Evolutionary conservation across 306 rosid species (phyloP), one percentile per base, ranked within the genome.

Genomic region (Dalbergia oliveri): DNA sequence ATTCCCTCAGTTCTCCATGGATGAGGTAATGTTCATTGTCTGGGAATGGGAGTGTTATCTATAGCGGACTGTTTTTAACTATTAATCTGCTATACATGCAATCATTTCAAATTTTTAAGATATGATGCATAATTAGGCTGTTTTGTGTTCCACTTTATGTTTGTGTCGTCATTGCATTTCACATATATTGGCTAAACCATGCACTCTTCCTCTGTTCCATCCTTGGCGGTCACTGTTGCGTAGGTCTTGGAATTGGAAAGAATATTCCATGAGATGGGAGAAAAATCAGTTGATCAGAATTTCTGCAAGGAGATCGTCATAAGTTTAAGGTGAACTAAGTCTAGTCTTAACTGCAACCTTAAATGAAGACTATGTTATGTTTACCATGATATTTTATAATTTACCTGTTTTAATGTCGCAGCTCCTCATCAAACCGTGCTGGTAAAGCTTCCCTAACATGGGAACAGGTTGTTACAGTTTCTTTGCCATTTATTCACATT

Each of bases 201-300:
- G 59, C 23, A 13, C 54, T 67, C 56, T 72, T 66, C 11, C 11
- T 50, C 50, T 64, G 23, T 39, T 73, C n/a, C 23, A 33, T 11
- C 11, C 4, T 15, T 12, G 9, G 39, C 4, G 21, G 11, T 11
- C 63, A 64, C 23, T 51, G 6, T 37, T 79, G 51, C 51, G 1
- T 57, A 86, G 89, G 61, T 73, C 4, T 33, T 77, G 56, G 82
- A 80, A 62, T 73, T 86, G 86, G 87, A 86, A 70, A 73, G 80
- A 47, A 54, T 77, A 15, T 86, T 67, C 44, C 13, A 45, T 31
- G 85, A 84, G 6, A 65, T 73, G 58, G 81, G 87, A 77, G 84
- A 68, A 47, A 80, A 81, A 47, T 12, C 76, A 77, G 39, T 77
- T 18, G 73, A 58, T 68, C 35, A 6, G 44, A 85, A 31, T 5